Evolutionary conservation across 805 yeast genomes (phyloP), one percentile per base, ranked within the genome.

Genomic region (Cyberlindnera nakhonratchasimensis): DNA sequence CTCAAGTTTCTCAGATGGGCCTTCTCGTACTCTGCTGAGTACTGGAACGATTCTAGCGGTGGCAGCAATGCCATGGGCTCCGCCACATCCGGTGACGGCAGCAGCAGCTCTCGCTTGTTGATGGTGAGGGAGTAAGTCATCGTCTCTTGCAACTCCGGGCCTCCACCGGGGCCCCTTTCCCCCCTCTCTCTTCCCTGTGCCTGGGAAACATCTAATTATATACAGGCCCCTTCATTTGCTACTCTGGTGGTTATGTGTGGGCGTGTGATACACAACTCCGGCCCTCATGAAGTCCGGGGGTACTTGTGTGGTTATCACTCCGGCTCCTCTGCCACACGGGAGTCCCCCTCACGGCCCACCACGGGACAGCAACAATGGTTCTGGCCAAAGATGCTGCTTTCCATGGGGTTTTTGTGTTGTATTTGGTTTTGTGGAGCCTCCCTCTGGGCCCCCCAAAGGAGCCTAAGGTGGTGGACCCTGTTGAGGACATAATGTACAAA

Each of bases 31-130:
- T 29, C 33, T n/a, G 42, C 7, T 4, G 36, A 23, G 32, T 43
- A 43, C 30, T 11, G 8, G 30, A 43, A 37, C 7, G 46, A 30
- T 11, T 31, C 29, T 5, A 43, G 19, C n/a, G 42, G 42, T 4
- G 46, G 46, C 4, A 43, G 42, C 5, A 2, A 10, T 2, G 16
- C 13, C 5, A 10, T 9, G 10, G 13, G 11, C 4, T 5, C 5
- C 7, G 14, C 36, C 11, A 19, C 33, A 21, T 38, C 40, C 3
- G 23, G 37, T 1, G 46, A 38, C 2, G 42, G 46, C 2, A 43
- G 39, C 2, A 43, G 37, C 13, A 43, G 42, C 16, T 31, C 26
- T 29, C 46, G 34, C 29, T 43, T 30, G 18, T 38, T 20, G 29
- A 33, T 22, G 24, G 33, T 33, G 29, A 43, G n/a, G 13, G 46